Base-by-base conservation (phyloP, 2,329 filamentous ascomycete genomes). In the Pestalotiopsis sp. region DNA sequence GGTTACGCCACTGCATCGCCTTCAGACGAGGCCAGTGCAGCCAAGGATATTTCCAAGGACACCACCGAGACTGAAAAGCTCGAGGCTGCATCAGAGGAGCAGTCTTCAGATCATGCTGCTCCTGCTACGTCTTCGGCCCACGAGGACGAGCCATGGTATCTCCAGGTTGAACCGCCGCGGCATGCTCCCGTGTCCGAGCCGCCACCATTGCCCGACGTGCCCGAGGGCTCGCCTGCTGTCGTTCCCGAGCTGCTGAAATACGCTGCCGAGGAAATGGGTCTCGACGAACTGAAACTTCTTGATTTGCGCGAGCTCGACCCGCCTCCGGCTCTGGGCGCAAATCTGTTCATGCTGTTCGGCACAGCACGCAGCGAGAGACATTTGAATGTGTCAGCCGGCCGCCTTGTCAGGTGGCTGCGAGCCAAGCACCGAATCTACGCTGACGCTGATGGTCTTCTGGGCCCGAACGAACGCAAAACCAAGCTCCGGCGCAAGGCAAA, bases 341-440 rank as follows among this genome's bases (percentile, higher is more conserved):
- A 95, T 74, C 85, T 98, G 35, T 86, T 99, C 66, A 98, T 98
- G 96, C 81, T 99, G 38, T 89, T 99, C 71, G 94, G 92, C 55
- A 97, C 94, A 9, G 93, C 95, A 14, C 91, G 96, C 68, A 97
- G 93, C 74, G 93, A 98, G 78, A 94, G 95, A 65, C 96, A 99
- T 81, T 84, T 99, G 44, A 95, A 97, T 76, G 91, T 97, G 24
- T 93, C 93, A 1, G 94, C 94, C 0, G 94, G 97, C 75, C 89
- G 94, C n/a, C 87, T 97, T 30, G 93, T 94, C 71, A 88, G 95
- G 68, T 98, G 93, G 92, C 82, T 98, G 58, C 87, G 94, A 65
- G 89, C 86, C 56, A 87, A 89, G 13, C 88, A 93, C 78, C 89
- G 90, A 66, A 81, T 98, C 48, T 82, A 86, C 2, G 93, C 95